phyloP scores from a whole-genome alignment of 441 rosid species.

The Syzygium malaccense region DNA sequence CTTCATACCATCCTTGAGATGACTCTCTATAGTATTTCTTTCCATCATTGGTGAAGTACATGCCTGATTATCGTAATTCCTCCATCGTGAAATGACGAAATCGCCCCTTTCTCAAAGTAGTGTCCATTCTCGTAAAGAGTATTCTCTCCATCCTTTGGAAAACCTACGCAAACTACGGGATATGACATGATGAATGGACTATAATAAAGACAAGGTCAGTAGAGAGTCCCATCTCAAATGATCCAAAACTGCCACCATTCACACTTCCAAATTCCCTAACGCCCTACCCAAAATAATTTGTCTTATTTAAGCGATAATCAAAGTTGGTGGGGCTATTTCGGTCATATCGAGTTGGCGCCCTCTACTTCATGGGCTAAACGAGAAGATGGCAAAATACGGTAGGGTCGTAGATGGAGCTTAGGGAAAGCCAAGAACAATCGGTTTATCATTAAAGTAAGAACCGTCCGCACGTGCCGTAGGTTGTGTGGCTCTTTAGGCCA shows the following conservation, averaged over 20 bases:
- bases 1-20: neutral
- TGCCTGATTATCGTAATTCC: neutral
- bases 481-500: neutral
- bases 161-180: constrained; percentile 46
- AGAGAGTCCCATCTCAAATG: constrained; percentile 65
- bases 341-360: constrained; percentile 5
- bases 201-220: constrained; percentile 60
- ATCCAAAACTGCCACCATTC: constrained; percentile 62
- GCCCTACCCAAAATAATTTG: constrained; percentile 20
- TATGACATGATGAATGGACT: neutral
- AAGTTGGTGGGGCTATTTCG: constrained; percentile 25
- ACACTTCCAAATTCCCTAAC: constrained; percentile 18
- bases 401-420: neutral
- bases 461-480: neutral
- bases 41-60: neutral
- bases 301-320: neutral
- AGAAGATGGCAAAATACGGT: neutral
- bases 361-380: neutral
- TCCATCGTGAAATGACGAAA: neutral
- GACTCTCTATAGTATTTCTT: neutral
- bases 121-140: neutral
- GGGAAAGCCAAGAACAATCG: neutral
- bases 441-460: neutral
- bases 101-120: neutral
- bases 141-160: constrained; percentile 17